Base-by-base conservation (phyloP, 345 rosid species). In the Eucalyptus tenuipes region DNA sequence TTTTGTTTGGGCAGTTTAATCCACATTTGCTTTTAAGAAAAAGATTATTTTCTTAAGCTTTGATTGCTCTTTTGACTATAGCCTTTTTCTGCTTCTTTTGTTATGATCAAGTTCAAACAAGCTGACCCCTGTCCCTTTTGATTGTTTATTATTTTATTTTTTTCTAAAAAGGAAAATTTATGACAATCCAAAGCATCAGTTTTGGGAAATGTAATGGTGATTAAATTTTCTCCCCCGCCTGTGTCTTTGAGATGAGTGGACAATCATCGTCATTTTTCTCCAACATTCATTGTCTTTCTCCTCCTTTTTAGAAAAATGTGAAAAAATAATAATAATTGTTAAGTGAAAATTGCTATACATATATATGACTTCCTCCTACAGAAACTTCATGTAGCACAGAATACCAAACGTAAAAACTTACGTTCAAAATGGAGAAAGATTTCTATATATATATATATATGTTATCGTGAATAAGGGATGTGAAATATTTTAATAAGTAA, bases 41-140 rank as follows among this genome's bases (percentile, higher is more conserved):
- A 22, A 40, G 1, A 5, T 44, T 61, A 20, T 61, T 59, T 29
- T 88, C 85, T 50, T 59, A 16, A 45, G 90, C 90, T 89, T 91
- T 85, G 89, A 89, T 93, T 88, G 89, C 91, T 89, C 91, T 92
- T 92, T 88, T 92, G 94, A 93, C 94, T 89, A 86, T 86, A 85
- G 89, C 87, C 92, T 89, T 88, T 91, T 91, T 86, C 75, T 80
- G 84, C 87, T 42, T 40, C 47, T 75, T 75, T 40, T 75, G 20
- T n/a, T 92, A 50, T 91, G 89, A 88, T 90, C 47, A 90, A 90
- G 89, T 88, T 86, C 59, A 86, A 87, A 89, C 88, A 89, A 90
- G 88, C 88, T 88, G 86, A 66, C 68, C 88, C 90, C 90, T 75
- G 88, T 87, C 85, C 57, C 84, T 40, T 75, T 75, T 11, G 84